Base-by-base conservation (phyloP, 2,329 filamentous ascomycete species). In the Rhinocladiella mackenziei region DNA sequence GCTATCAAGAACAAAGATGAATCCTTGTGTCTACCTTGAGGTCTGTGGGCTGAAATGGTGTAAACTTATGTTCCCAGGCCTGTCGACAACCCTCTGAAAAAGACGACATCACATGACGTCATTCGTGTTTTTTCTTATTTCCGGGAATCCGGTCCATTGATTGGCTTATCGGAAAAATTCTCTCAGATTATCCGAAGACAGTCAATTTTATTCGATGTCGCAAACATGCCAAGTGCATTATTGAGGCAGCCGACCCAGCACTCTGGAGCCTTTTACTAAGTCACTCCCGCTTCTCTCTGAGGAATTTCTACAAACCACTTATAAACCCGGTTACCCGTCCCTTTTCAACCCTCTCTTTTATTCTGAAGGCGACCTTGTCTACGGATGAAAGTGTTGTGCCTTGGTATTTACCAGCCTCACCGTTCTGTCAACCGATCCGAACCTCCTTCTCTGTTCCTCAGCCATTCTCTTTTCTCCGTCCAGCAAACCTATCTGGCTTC, bases 191-290 rank as follows among this genome's bases (percentile, higher is more conserved):
- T n/a, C n/a, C n/a, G n/a, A n/a, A n/a, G n/a, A n/a, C n/a, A n/a
- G 8, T 7, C 13, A 8, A 11, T 7, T 35, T 22, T 7, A 35
- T 35, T 19, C 32, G 32, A 22, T 20, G 17, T 1, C 17, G 32
- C 32, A 35, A 35, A 35, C 32, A 35, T 35, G 32, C 32, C 32
- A 35, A 35, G 32, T 11, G 5, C 10, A 5, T 35, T 10, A n/a
- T n/a, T n/a, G n/a, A n/a, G n/a, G n/a, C n/a, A n/a, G n/a, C n/a
- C n/a, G n/a, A n/a, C n/a, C n/a, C n/a, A n/a, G n/a, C n/a, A n/a
- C n/a, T n/a, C n/a, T n/a, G n/a, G n/a, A n/a, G n/a, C n/a, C n/a
- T 19, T 22, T 13, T 20, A 35, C 32, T 4, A 20, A 35, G 32
- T 22, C 18, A 30, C 11, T 30, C 28, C n/a, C 30, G 15, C 30